Conservation (phyloP, 495 filamentous ascomycete genomes). For the Neurospora cerealis region DNA sequence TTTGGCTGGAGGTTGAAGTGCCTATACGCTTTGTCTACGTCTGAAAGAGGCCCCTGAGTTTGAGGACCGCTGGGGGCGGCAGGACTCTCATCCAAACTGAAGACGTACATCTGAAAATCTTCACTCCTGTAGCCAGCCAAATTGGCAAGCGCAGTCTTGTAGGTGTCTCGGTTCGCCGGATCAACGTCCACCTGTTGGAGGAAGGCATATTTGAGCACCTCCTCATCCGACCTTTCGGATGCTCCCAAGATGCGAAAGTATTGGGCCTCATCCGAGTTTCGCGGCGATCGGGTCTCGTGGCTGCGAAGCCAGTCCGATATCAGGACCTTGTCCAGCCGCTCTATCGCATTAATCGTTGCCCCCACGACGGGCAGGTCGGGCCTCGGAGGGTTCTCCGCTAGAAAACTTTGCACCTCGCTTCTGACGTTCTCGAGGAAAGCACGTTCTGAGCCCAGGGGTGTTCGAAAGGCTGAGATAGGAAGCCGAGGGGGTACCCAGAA, state of each 20-base stretch:
- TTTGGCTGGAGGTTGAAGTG: slow-evolving; percentile 9
- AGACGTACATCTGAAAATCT: slow-evolving; percentile 17
- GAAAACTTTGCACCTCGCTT: slow-evolving; percentile 24
- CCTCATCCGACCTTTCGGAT: slow-evolving; percentile 9
- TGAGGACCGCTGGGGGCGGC: background rate
- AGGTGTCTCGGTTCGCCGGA: slow-evolving; percentile 3
- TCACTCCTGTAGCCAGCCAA: slow-evolving; percentile 8
- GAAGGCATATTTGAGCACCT: slow-evolving; percentile 20
- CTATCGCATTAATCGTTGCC: slow-evolving; percentile 9
- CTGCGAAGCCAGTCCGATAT: slow-evolving; percentile 3
- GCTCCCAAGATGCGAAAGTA: slow-evolving; percentile 13
- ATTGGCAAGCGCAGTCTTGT: slow-evolving; percentile 13
- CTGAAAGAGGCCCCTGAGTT: slow-evolving; percentile 1
- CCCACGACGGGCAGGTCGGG: slow-evolving; percentile 5
- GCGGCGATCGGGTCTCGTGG: background rate
- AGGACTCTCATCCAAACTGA: background rate
- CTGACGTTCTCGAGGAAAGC: slow-evolving; percentile 26
- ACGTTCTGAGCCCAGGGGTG: slow-evolving; percentile 12
- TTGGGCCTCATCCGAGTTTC: background rate
- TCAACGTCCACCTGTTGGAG: slow-evolving; percentile 12
- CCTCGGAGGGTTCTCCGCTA: slow-evolving; percentile 8
- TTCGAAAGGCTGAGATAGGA: slow-evolving; percentile 10
- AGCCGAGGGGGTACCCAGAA: slow-evolving; percentile 19
- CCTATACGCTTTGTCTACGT: slow-evolving; percentile 9
- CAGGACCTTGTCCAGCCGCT: slow-evolving; percentile 12